Conservation (phyloP, 345 rosid species). For the Gossypium australe region DNA sequence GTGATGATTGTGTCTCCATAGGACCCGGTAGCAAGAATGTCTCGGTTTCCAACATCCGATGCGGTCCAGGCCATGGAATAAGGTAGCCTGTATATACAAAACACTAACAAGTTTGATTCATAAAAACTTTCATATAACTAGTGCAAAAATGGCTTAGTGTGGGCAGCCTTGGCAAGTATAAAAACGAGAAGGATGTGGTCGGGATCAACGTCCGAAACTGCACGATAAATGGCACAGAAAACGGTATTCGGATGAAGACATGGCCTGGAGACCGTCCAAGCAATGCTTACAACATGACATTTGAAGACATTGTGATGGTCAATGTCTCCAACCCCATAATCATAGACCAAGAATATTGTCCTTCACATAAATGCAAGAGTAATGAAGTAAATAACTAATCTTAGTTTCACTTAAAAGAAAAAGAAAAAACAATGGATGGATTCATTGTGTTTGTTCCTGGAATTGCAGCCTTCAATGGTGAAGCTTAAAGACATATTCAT, state of each 20-base stretch:
- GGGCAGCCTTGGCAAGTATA: slow-evolving; percentile 51
- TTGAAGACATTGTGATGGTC: slow-evolving; percentile 36
- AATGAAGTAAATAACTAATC: slow-evolving; percentile 17
- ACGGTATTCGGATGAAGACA: slow-evolving; percentile 53
- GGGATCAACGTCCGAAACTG: slow-evolving; percentile 36
- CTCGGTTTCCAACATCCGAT: slow-evolving; percentile 20
- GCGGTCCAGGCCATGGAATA: slow-evolving; percentile 66
- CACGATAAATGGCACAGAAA: slow-evolving; percentile 41
- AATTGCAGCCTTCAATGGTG: slow-evolving; percentile 40
- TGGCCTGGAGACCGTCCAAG: slow-evolving; percentile 35
- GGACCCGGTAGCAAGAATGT: slow-evolving; percentile 44
- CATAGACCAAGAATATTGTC: slow-evolving; percentile 50
- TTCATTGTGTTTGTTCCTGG: neutral
- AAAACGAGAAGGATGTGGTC: slow-evolving; percentile 36
- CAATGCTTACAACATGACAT: slow-evolving; percentile 24
- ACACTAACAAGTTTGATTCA: neutral
- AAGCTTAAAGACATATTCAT: slow-evolving; percentile 35
- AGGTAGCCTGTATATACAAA: slow-evolving; percentile 24
- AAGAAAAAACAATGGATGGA: neutral
- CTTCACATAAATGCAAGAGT: slow-evolving; percentile 27
- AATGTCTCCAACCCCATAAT: slow-evolving; percentile 54
- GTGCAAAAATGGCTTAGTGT: slow-evolving; percentile 23
- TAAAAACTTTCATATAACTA: neutral
- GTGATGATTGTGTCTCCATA: slow-evolving; percentile 59
- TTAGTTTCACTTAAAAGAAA: neutral